A percentile compares a stretch with the other conserved stretches of the same genome.
These are phyloP conservation scores for Talaromyces ruber DNA, from an alignment of 495 filamentous ascomycete genomes.

Conservation along the genomic window DNA sequence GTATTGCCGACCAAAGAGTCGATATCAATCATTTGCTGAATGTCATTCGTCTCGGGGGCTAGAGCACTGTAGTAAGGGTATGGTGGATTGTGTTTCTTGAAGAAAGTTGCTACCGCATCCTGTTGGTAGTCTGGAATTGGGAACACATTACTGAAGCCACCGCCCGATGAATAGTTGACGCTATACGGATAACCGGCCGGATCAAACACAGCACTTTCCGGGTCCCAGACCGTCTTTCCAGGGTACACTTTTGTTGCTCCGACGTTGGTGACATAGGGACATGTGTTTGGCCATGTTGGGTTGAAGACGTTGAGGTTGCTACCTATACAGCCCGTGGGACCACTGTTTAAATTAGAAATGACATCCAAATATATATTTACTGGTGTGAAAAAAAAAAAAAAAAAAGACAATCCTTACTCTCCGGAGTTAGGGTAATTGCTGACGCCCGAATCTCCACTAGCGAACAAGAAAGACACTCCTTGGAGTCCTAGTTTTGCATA, in stretches of 20 bases:
- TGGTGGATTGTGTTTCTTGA: constrained; percentile 29
- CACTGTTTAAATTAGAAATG: constrained; percentile 11
- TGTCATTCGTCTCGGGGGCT: constrained; percentile 28
- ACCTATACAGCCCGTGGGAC: constrained; percentile 7
- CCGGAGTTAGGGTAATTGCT: constrained; percentile 2
- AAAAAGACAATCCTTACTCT: neutral
- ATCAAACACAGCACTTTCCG: constrained; percentile 13
- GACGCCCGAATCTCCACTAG: constrained; percentile 33
- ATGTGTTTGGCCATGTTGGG: constrained; percentile 28
- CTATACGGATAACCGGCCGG: constrained; percentile 15
- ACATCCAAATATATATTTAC: constrained; percentile 14
- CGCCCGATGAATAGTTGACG: constrained; percentile 25
- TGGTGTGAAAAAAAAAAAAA: neutral
- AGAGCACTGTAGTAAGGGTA: constrained; percentile 24
- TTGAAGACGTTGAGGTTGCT: constrained; percentile 20
- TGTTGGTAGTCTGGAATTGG: constrained; percentile 21
- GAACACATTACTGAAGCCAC: constrained; percentile 42
- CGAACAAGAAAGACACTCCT: constrained; percentile 28
- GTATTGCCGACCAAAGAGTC: constrained; percentile 23
- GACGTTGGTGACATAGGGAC: constrained; percentile 37
- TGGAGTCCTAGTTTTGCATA: constrained; percentile 44
- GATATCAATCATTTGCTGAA: constrained; percentile 2
- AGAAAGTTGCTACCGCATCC: constrained; percentile 21
- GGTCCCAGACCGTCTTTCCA: constrained; percentile 16
- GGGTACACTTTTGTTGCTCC: constrained; percentile 29